phyloP scores from a whole-genome alignment of 441 rosid species.

The Adansonia gregorii region DNA sequence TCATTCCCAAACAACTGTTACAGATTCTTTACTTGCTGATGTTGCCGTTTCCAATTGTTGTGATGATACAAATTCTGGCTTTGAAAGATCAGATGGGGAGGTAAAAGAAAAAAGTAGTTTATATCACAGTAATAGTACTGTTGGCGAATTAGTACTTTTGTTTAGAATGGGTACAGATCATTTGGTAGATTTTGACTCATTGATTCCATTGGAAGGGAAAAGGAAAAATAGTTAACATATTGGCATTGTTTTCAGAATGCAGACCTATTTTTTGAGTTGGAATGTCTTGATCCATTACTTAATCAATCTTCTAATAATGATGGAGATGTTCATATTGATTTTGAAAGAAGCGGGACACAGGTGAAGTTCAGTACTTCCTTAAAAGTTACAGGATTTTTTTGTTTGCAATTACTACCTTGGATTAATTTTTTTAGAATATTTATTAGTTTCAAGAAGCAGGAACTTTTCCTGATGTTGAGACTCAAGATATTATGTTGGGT shows the following conservation, averaged over 20 bases:
- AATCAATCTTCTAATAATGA: slow-evolving; percentile 32
- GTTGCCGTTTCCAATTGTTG: slow-evolving; percentile 21
- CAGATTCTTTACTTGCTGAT: slow-evolving; percentile 27
- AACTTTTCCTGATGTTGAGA: slow-evolving; percentile 30
- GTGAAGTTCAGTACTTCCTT: slow-evolving; percentile 32
- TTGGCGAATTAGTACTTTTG: not conserved
- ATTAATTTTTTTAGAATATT: slow-evolving; percentile 27
- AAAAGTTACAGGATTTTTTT: slow-evolving; percentile 20
- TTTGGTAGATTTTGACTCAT: not conserved
- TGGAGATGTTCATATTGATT: slow-evolving; percentile 34
- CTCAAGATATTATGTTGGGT: slow-evolving; percentile 38
- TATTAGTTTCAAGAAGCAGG: slow-evolving; percentile 47
- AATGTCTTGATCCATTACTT: slow-evolving; percentile 36
- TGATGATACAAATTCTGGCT: slow-evolving; percentile 31
- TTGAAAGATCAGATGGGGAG: slow-evolving; percentile 38
- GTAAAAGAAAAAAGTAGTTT: slow-evolving; percentile 5
- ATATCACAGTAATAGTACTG: not conserved
- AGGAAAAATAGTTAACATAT: not conserved
- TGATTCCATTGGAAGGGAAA: not conserved
- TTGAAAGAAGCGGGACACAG: slow-evolving; percentile 37
- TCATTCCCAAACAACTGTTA: slow-evolving; percentile 17
- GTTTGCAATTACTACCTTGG: slow-evolving; percentile 17
- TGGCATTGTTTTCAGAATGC: slow-evolving; percentile 44
- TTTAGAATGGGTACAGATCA: not conserved
- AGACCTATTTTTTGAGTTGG: slow-evolving; percentile 41